Percentiles rank a stretch among this genome's conserved stretches.
Evolutionary conservation across 257 asterid species (phyloP).

Genomic region (Penstemon eatonii): DNA sequence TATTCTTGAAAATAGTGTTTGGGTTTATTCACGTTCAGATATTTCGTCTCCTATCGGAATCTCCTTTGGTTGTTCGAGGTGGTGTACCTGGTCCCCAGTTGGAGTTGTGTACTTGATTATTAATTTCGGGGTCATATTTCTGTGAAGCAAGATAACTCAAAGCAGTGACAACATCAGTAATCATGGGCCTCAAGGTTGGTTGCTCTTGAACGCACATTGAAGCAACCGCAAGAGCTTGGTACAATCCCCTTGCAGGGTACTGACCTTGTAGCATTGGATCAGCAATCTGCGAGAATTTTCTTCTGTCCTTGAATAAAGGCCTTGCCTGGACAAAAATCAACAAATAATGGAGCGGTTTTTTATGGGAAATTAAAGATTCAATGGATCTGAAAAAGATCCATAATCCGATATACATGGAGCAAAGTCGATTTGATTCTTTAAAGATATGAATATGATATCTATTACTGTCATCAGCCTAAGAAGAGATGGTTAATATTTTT

Average conservation of each 20-base stretch:
- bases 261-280: conserved; percentile 84
- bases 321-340: conserved; percentile 53
- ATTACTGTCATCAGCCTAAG: neutral
- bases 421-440: neutral
- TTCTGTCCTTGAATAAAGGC: conserved; percentile 82
- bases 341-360: too few relatives aligned
- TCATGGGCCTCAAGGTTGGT: conserved; percentile 70
- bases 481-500: neutral
- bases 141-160: conserved; percentile 73
- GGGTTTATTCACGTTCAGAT: conserved; percentile 36
- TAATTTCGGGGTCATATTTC: conserved; percentile 45
- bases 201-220: conserved; percentile 93
- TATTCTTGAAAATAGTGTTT: conserved; percentile 29
- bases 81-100: conserved; percentile 54
- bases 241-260: conserved; percentile 72
- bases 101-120: conserved; percentile 44
- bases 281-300: conserved; percentile 67
- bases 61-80: conserved; percentile 43
- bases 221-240: conserved; percentile 86
- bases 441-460: neutral
- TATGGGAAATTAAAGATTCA: too few relatives aligned
- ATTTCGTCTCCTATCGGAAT: conserved; percentile 38
- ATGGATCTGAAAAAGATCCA: neutral
- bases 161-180: conserved; percentile 90
- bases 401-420: neutral